Evolutionary conservation across 2,329 filamentous ascomycete genomes (phyloP).

Genomic region (Coniochaeta ligniaria): DNA sequence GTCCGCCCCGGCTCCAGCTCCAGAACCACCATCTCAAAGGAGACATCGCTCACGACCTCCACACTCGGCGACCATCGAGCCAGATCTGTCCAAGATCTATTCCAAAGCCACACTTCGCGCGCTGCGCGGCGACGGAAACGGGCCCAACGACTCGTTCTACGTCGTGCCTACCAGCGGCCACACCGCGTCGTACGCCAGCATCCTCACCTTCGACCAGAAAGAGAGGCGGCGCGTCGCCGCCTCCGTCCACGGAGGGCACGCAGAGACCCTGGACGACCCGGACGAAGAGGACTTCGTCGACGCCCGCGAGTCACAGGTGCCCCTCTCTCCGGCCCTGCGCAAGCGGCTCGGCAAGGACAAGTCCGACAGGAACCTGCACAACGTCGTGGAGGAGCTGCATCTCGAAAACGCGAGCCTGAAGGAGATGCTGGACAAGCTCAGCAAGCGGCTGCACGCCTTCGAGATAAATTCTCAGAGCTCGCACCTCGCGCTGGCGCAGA

Average conservation of each 20-base stretch:
- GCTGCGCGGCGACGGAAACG: constrained; percentile 61
- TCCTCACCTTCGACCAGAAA: constrained; percentile 64
- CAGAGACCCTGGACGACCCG: constrained; percentile 49
- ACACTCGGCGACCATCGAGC: constrained; percentile 39
- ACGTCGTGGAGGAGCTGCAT: constrained; percentile 79
- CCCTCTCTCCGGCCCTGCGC: constrained; percentile 33
- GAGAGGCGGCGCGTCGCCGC: constrained; percentile 54
- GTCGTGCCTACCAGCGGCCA: constrained; percentile 88
- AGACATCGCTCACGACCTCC: constrained; percentile 22
- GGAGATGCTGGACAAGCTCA: constrained; percentile 76
- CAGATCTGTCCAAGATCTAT: constrained; percentile 77
- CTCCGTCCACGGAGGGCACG: constrained; percentile 27
- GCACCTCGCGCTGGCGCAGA: constrained; percentile 79
- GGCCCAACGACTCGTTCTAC: constrained; percentile 75
- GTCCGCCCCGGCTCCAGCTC: constrained; percentile 25
- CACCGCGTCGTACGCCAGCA: constrained; percentile 88
- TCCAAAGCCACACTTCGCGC: constrained; percentile 79
- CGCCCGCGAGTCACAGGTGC: constrained; percentile 59
- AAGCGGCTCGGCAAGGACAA: constrained; percentile 31
- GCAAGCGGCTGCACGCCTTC: constrained; percentile 83
- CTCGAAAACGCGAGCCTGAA: constrained; percentile 85
- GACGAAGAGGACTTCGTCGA: constrained; percentile 87
- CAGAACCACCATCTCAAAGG: constrained; percentile 30
- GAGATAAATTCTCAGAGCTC: constrained; percentile 87
- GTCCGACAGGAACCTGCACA: constrained; percentile 41